These are phyloP conservation scores for Aureobasidium lini DNA, from an alignment of 2,329 filamentous ascomycete species.

Conservation along the genomic window DNA sequence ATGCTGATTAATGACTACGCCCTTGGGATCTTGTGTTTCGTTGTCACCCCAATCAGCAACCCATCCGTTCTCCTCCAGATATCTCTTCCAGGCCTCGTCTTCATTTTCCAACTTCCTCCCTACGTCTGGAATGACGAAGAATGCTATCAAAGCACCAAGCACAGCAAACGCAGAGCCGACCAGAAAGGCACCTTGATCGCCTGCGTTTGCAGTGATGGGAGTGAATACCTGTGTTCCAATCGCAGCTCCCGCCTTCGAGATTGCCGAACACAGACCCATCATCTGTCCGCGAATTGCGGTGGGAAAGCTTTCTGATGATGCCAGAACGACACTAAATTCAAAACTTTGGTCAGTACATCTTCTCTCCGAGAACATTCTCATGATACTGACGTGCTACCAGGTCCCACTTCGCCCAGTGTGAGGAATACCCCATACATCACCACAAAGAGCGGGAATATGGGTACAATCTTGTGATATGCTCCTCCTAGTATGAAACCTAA, in stretches of 20 bases:
- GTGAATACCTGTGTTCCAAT: slow-evolving; percentile 78
- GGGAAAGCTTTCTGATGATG: slow-evolving; percentile 77
- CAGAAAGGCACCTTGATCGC: slow-evolving; percentile 78
- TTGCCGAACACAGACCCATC: slow-evolving; percentile 60
- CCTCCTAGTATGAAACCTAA: slow-evolving; percentile 83
- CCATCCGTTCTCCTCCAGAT: slow-evolving; percentile 37
- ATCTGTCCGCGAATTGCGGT: slow-evolving; percentile 75
- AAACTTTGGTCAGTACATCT: too few species aligned
- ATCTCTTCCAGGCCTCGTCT: slow-evolving; percentile 35
- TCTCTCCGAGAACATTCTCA: too few species aligned
- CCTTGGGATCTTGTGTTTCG: neutral
- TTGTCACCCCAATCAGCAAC: slow-evolving; percentile 10
- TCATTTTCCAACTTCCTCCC: slow-evolving; percentile 24
- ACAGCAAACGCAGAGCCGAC: slow-evolving; percentile 69
- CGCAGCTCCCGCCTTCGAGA: slow-evolving; percentile 67
- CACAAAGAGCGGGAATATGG: slow-evolving; percentile 46
- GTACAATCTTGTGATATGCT: slow-evolving; percentile 34
- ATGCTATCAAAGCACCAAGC: slow-evolving; percentile 57
- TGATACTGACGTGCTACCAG: slow-evolving; percentile 28
- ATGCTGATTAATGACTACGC: neutral
- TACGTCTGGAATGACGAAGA: slow-evolving; percentile 40
- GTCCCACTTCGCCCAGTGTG: slow-evolving; percentile 69
- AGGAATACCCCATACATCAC: slow-evolving; percentile 72
- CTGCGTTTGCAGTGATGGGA: slow-evolving; percentile 41
- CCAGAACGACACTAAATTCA: slow-evolving; percentile 54